These are phyloP conservation scores for Ustilago vetiveriae DNA, from an alignment of 1,284 basidiomycete genomes.

Conservation along the genomic window DNA sequence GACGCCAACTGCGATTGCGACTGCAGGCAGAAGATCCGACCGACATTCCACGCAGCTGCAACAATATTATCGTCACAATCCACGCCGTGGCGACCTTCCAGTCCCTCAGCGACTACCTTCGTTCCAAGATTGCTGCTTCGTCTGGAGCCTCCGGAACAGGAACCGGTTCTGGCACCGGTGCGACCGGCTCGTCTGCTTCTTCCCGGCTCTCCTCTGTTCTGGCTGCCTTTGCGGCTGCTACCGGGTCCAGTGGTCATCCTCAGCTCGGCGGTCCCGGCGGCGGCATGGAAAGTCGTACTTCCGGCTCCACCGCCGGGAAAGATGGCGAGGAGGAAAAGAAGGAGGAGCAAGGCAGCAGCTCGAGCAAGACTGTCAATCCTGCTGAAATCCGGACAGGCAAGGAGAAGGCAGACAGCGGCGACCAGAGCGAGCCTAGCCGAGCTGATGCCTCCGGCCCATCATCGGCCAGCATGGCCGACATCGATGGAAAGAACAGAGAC, in stretches of 20 bases:
- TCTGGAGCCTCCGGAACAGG: constrained; percentile 71
- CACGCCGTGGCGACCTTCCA: constrained; percentile 65
- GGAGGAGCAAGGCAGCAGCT: constrained; percentile 46
- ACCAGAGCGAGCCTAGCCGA: constrained; percentile 7
- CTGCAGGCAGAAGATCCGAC: constrained; percentile 59
- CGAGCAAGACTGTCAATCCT: background rate
- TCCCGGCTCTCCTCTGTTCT: constrained; percentile 87
- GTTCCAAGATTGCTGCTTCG: constrained; percentile 56
- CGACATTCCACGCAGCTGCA: constrained; percentile 57
- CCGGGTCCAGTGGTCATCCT: constrained; percentile 56
- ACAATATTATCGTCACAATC: constrained; percentile 61
- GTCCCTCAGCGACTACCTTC: constrained; percentile 62
- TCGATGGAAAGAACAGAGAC: too few species aligned
- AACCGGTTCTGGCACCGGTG: constrained; percentile 69
- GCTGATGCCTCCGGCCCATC: constrained; percentile 15
- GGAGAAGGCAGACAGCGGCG: constrained; percentile 1
- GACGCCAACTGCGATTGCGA: constrained; percentile 59
- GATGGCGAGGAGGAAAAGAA: constrained; percentile 16
- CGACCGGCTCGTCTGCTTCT: constrained; percentile 20
- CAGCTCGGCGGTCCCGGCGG: constrained; percentile 67
- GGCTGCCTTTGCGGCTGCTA: constrained; percentile 81
- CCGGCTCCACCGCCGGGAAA: constrained; percentile 56
- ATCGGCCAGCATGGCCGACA: constrained; percentile 6
- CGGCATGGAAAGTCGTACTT: constrained; percentile 72
- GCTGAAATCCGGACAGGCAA: constrained; percentile 1